Percentiles rank a stretch among this genome's conserved stretches.
Conservation (phyloP, 176 grass and related monocot species). For the Melocanna baccifera region DNA sequence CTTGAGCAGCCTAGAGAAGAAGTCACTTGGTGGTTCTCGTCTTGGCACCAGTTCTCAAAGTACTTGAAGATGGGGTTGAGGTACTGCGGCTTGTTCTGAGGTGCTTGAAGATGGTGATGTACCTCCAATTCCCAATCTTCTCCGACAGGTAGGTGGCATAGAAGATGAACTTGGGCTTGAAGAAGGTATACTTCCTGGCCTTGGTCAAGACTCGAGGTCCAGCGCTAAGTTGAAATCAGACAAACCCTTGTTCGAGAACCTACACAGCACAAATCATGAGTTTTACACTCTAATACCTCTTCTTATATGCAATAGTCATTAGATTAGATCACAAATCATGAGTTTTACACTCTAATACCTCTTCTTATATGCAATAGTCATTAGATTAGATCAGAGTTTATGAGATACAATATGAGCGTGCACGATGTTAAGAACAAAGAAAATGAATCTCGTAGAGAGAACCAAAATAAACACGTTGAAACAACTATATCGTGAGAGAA, state of each 20-base stretch:
- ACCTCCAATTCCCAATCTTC: conserved; percentile 99
- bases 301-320: too few relatives aligned
- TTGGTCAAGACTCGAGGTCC: conserved; percentile 93
- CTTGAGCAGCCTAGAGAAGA: conserved; percentile 89
- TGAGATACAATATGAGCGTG: too few relatives aligned
- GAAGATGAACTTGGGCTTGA: conserved; percentile 99
- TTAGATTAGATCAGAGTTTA: too few relatives aligned
- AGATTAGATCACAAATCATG: neutral
- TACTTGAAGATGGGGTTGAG: conserved; percentile 99
- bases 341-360: too few relatives aligned
- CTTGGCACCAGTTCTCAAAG: conserved; percentile 99
- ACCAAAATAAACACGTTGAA: too few relatives aligned
- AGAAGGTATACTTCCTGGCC: conserved; percentile 99
- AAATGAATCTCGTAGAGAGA: too few relatives aligned
- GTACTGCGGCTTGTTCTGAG: conserved; percentile 79
- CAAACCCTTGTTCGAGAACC: conserved; percentile 95
- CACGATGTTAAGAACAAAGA: too few relatives aligned
- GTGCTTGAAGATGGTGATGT: conserved; percentile 97
- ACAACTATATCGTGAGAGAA: too few relatives aligned
- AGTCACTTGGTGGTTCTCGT: conserved; percentile 92
- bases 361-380: too few relatives aligned
- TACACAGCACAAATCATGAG: conserved; percentile 27
- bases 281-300: too few relatives aligned
- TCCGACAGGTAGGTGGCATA: conserved; percentile 94
- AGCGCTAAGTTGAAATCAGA: conserved; percentile 97